phyloP scores from a whole-genome alignment of 2,329 filamentous ascomycete genomes.

The Shiraia sp. region DNA sequence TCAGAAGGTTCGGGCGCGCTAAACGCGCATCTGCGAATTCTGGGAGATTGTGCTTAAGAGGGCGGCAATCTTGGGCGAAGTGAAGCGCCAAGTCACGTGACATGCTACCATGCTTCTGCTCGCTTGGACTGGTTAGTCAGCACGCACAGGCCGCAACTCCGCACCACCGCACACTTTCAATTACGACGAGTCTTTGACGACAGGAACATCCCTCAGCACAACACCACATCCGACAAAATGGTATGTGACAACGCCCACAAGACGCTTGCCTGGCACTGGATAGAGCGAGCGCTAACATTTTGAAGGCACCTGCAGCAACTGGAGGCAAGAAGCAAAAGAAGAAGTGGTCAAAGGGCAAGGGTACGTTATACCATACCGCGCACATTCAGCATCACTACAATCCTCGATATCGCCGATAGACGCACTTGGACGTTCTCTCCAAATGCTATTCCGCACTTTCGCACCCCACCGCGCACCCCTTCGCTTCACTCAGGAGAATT shows the following conservation, averaged over 20 bases:
- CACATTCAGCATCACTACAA: constrained; percentile 15
- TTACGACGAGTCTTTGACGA: constrained; percentile 13
- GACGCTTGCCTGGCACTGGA: neutral
- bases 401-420: constrained; percentile 1
- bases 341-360: constrained; percentile 73
- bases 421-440: constrained; percentile 1
- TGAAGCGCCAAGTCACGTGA: constrained; percentile 14
- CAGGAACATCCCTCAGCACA: constrained; percentile 32
- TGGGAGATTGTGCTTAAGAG: no score
- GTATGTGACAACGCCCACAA: constrained; percentile 28
- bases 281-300: constrained; percentile 10
- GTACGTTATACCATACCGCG: constrained; percentile 46
- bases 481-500: constrained; percentile 11
- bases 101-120: constrained; percentile 9
- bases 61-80: no score
- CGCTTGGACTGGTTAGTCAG: constrained; percentile 31
- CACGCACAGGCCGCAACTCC: constrained; percentile 23
- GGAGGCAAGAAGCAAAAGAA: constrained; percentile 82
- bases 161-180: constrained; percentile 21
- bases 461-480: constrained; percentile 5
- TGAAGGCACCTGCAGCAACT: constrained; percentile 57
- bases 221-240: constrained; percentile 49
- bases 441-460: constrained; percentile 1
- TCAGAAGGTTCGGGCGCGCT: no score
- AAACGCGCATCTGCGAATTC: no score